Conservation (phyloP, 768 basidiomycete genomes). For the Baorangia bicolor region DNA sequence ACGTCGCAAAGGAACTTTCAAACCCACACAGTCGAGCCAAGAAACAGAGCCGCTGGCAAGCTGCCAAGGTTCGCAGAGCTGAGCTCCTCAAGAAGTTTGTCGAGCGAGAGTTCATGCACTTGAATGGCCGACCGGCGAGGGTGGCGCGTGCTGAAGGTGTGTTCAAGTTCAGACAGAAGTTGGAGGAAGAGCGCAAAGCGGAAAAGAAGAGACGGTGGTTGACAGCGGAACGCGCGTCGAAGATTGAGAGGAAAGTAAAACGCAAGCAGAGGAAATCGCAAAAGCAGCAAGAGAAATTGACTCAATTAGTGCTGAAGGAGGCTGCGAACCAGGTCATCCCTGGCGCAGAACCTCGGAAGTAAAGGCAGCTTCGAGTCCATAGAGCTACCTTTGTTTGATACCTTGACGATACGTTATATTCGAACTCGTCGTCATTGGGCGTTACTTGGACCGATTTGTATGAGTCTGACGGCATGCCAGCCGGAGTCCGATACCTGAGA, state of each 20-base stretch:
- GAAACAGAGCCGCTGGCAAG: constrained; percentile 76
- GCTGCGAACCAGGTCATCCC: constrained; percentile 64
- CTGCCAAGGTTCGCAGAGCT: constrained; percentile 46
- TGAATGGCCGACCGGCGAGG: constrained; percentile 57
- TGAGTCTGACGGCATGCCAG: no score
- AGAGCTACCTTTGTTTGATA: background rate
- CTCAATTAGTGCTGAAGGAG: constrained; percentile 49
- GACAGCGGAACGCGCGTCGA: constrained; percentile 38
- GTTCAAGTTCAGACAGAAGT: constrained; percentile 66
- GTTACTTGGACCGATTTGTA: no score
- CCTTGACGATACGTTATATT: background rate
- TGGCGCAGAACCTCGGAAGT: constrained; percentile 10
- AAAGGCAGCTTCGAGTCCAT: background rate
- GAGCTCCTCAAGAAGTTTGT: constrained; percentile 54
- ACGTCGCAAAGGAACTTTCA: constrained; percentile 66
- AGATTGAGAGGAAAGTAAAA: constrained; percentile 33
- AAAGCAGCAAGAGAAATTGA: constrained; percentile 54
- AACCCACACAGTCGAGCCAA: constrained; percentile 84
- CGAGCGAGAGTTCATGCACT: constrained; percentile 49
- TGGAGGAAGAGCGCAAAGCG: constrained; percentile 57
- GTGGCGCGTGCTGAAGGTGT: constrained; percentile 73
- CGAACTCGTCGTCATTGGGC: no score
- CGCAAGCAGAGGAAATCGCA: constrained; percentile 44
- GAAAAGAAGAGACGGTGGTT: constrained; percentile 59
- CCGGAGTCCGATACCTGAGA: no score